A percentile compares a stretch with the other conserved stretches of the same genome.
Evolutionary conservation across 2,329 filamentous ascomycete genomes (phyloP).

Genomic region (Trichoderma atrobrunneum): DNA sequence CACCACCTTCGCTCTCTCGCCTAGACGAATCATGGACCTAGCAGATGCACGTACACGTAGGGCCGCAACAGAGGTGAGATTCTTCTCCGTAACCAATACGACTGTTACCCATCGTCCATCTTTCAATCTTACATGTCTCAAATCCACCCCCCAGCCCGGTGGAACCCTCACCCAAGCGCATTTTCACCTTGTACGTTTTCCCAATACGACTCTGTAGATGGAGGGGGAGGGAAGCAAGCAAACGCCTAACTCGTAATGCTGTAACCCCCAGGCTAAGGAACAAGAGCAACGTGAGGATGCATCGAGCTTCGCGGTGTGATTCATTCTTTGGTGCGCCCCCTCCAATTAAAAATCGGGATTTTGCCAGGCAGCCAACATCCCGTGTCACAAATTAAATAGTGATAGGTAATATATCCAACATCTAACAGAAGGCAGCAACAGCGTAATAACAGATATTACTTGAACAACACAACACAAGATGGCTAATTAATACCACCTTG

Average conservation of each 20-base stretch:
- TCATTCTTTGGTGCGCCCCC: not conserved
- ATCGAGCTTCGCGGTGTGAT: slow-evolving; percentile 4
- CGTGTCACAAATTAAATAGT: not conserved
- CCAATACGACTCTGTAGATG: not conserved
- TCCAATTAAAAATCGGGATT: not conserved
- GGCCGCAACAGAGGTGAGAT: slow-evolving; percentile 3
- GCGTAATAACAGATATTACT: not conserved
- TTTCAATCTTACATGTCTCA: slow-evolving; percentile 17
- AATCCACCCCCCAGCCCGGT: not conserved
- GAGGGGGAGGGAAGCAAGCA: not conserved
- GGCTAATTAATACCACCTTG: not conserved
- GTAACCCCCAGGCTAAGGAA: not conserved
- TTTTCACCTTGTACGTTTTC: not conserved
- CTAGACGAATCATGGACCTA: not conserved
- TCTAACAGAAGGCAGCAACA: not conserved
- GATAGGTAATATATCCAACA: not conserved
- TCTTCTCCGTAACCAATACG: slow-evolving; percentile 10
- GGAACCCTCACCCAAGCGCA: not conserved
- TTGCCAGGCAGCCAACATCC: not conserved
- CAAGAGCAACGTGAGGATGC: not conserved
- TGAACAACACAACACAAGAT: not conserved
- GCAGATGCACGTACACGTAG: slow-evolving; percentile 2
- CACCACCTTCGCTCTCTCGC: not conserved
- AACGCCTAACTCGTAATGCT: not conserved
- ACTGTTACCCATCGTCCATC: slow-evolving; percentile 2